Base-by-base conservation (phyloP, 2,329 filamentous ascomycete species). In the Fusarium hostae region DNA sequence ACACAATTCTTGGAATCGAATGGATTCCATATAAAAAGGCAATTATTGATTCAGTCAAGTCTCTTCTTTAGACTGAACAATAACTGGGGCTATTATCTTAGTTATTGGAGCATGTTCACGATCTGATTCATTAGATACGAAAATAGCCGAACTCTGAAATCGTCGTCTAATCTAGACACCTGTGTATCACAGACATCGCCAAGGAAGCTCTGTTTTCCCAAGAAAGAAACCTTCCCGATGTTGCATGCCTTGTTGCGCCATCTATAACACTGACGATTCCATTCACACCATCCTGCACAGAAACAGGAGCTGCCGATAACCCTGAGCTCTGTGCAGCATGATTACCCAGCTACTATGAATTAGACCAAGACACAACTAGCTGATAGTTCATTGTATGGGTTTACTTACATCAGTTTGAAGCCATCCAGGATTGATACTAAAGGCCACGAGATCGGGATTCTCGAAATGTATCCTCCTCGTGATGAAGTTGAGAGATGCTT, bases 361-460 rank as follows among this genome's bases (percentile, higher is more conserved):
- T 12, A 28, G 24, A 20, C 13, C 9, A 16, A 28, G 12, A n/a
- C 24, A 15, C 9, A 28, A 15, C 18, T 5, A 20, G 24, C 20
- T 28, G 3, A 5, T 5, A 4, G 12, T 12, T 15, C 6, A 24
- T 3, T 24, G 5, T 24, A 12, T 11, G 5, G 24, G 3, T 10
- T 45, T 28, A 1, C 43, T 45, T n/a, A 28, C 24, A 5, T 45
- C 43, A 10, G 43, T 28, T 6, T 45, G 43, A n/a, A 45, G 43
- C 43, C 43, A 45, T 9, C 43, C 43, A n/a, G 24, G 43, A 11
- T 45, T 45, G 18, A 45, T 45, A 2, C 41, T 44, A 11, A 44
- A 44, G 7, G 41, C 24, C 5, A 45, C 43, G 2, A 45, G 43
- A 28, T n/a, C 24, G 12, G 18, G 43, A 11, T 45, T 45, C 18